Conservation (phyloP, 352 stramenopile genomes). For the Phytophthora cryptogea region DNA sequence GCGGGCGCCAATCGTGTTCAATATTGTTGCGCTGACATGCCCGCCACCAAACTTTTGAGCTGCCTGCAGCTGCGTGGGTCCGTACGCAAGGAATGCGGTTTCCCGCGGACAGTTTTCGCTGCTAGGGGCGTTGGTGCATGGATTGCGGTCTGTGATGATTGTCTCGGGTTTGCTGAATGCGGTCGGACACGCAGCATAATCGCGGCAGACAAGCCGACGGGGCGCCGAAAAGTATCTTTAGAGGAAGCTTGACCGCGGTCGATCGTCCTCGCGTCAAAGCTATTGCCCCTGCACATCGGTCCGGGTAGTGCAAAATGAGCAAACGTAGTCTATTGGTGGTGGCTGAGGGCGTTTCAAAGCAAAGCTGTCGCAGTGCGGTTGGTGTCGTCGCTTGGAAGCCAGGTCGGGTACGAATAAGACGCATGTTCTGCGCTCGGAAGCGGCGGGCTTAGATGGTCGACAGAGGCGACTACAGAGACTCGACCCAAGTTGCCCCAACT, state of each 20-base stretch:
- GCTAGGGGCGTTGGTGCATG: background rate
- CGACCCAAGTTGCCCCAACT: background rate
- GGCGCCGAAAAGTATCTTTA: conserved; percentile 17
- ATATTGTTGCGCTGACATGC: background rate
- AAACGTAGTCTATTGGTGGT: background rate
- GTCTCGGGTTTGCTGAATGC: conserved; percentile 3
- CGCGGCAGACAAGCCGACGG: conserved; percentile 15
- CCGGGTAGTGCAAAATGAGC: background rate
- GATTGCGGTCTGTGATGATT: background rate
- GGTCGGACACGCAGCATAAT: conserved; percentile 6
- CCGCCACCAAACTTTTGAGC: background rate
- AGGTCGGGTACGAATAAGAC: conserved; percentile 12
- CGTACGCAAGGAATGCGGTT: background rate
- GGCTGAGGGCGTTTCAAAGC: conserved; percentile 3
- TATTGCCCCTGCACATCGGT: background rate
- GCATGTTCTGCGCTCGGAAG: conserved; percentile 1
- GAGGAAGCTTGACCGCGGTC: background rate
- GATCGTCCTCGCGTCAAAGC: background rate
- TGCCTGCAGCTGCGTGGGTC: background rate
- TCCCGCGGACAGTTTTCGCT: background rate
- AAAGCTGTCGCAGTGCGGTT: background rate
- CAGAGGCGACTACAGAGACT: conserved; percentile 1
- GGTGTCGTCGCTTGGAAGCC: background rate
- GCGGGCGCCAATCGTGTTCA: background rate
- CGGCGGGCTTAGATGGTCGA: conserved; percentile 20